These are phyloP conservation scores for Ajuga chamaepitys DNA, from an alignment of 257 asterid species.

Conservation along the genomic window DNA sequence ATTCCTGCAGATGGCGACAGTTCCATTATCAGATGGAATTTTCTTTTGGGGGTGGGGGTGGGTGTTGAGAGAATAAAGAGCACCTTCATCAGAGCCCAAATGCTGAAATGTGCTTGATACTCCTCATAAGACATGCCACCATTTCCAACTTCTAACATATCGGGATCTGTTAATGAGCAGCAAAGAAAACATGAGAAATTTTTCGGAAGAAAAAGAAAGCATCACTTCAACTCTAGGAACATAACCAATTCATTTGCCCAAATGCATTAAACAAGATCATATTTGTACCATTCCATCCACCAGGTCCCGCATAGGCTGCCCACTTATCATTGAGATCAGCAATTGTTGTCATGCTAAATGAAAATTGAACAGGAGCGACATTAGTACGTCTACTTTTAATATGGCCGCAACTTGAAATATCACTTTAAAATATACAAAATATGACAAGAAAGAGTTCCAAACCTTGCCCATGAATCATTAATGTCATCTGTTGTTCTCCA, in stretches of 20 bases:
- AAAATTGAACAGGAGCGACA: slow-evolving; percentile 7
- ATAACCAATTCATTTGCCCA: neutral
- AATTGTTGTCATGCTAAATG: slow-evolving; percentile 78
- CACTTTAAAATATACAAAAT: too few species aligned
- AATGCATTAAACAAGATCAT: slow-evolving; percentile 7
- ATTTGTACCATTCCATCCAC: slow-evolving; percentile 94
- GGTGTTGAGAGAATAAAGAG: too few species aligned
- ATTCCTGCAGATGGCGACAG: neutral
- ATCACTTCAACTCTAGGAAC: neutral
- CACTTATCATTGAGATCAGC: slow-evolving; percentile 93
- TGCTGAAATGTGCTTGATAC: slow-evolving; percentile 90
- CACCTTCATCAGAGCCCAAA: slow-evolving; percentile 99
- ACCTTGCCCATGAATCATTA: slow-evolving; percentile 98
- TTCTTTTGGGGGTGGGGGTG: neutral
- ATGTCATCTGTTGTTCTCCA: slow-evolving; percentile 96
- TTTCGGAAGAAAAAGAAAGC: neutral
- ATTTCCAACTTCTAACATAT: slow-evolving; percentile 96
- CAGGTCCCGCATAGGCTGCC: slow-evolving; percentile 99
- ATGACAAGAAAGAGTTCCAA: slow-evolving; percentile 12
- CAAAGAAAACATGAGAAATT: neutral
- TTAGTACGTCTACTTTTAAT: slow-evolving; percentile 3
- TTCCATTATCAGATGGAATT: neutral
- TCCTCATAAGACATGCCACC: slow-evolving; percentile 89
- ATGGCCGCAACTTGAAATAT: too few species aligned
- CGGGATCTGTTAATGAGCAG: slow-evolving; percentile 64